A percentile compares a stretch with the other conserved stretches of the same genome.
These are phyloP conservation scores for Peronospora farinosa DNA, from an alignment of 352 stramenopile species.

Conservation along the genomic window DNA sequence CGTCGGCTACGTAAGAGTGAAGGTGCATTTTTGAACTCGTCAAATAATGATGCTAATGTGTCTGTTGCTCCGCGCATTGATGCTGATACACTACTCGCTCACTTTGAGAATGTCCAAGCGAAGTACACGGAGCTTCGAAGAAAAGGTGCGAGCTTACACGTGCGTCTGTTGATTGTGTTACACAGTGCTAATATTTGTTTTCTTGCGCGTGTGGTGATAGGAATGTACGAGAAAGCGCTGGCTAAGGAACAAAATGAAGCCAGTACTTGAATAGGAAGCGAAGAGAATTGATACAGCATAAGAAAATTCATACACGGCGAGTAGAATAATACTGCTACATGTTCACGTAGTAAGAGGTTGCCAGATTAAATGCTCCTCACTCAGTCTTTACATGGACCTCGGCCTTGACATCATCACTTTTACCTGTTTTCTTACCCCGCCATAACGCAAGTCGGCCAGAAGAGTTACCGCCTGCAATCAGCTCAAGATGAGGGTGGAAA, in stretches of 20 bases:
- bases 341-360: background rate
- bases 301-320: conserved; percentile 5
- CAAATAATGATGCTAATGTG: conserved; percentile 12
- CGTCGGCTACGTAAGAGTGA: conserved; percentile 16
- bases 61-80: conserved; percentile 35
- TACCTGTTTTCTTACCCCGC: conserved; percentile 29
- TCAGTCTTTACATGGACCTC: conserved; percentile 14
- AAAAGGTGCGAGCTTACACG: conserved; percentile 39
- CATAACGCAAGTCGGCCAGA: conserved; percentile 64
- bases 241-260: conserved; percentile 36
- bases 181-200: conserved; percentile 4
- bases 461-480: conserved; percentile 74
- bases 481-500: conserved; percentile 68
- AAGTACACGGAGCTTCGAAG: conserved; percentile 65
- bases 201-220: conserved; percentile 12
- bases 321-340: conserved; percentile 9
- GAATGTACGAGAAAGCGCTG: conserved; percentile 65
- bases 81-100: conserved; percentile 46
- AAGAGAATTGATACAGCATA: conserved; percentile 11
- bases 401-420: conserved; percentile 11
- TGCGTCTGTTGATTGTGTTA: background rate
- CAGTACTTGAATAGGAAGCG: conserved; percentile 4
- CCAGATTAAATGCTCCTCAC: background rate
- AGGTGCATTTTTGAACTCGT: conserved; percentile 10
- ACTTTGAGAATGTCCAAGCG: conserved; percentile 69